A percentile compares a stretch with the other conserved stretches of the same genome.
Evolutionary conservation across 2,329 filamentous ascomycete genomes (phyloP).

Genomic region (Lachnellula occidentalis): DNA sequence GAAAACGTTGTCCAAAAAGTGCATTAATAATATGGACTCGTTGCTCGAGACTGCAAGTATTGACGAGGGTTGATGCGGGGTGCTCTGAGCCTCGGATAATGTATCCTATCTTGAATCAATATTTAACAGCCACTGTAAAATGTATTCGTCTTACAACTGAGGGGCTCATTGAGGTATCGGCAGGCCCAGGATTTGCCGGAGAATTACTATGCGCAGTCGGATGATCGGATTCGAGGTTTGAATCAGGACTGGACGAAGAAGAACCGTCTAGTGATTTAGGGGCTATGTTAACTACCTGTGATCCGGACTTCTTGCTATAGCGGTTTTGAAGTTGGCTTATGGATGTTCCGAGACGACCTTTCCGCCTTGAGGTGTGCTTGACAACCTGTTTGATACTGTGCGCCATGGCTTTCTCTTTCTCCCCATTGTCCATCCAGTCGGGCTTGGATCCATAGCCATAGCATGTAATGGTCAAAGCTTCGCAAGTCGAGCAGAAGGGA

Average conservation of each 20-base stretch:
- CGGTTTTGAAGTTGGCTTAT: slow-evolving; percentile 1
- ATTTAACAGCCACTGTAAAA: background rate
- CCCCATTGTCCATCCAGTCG: slow-evolving; percentile 20
- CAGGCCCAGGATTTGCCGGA: background rate
- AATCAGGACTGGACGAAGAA: slow-evolving; percentile 9
- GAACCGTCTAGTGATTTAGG: slow-evolving; percentile 10
- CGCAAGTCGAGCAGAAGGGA: slow-evolving; percentile 56
- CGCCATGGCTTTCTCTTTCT: slow-evolving; percentile 39
- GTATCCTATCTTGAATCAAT: background rate
- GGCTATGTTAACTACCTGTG: slow-evolving; percentile 9
- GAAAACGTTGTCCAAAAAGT: slow-evolving; percentile 58
- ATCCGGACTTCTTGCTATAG: background rate
- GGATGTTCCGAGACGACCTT: slow-evolving; percentile 19
- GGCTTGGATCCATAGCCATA: slow-evolving; percentile 41
- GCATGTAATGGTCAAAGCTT: slow-evolving; percentile 52
- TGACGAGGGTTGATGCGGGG: background rate
- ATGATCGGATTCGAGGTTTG: slow-evolving; percentile 1
- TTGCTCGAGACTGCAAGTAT: slow-evolving; percentile 7
- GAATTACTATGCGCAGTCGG: background rate
- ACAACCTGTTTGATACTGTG: slow-evolving; percentile 52
- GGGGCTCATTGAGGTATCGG: background rate
- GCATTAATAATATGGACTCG: slow-evolving; percentile 40
- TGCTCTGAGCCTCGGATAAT: background rate
- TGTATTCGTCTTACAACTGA: background rate
- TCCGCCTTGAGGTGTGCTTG: slow-evolving; percentile 39